Conservation (phyloP, 192 early-diverging fungal species). For the Coemansia sp. region DNA sequence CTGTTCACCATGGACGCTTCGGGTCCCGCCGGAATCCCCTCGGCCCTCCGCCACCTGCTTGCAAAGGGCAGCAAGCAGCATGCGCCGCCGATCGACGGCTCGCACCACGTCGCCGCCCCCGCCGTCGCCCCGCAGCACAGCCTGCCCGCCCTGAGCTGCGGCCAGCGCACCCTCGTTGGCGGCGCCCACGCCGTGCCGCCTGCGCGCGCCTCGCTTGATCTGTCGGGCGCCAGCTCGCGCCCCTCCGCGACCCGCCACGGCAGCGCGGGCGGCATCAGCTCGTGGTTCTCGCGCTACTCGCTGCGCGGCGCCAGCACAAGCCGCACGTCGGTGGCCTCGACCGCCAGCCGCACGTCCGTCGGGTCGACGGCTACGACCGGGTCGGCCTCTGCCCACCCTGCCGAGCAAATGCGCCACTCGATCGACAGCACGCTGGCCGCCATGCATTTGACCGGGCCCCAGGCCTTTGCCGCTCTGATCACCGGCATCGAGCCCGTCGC, state of each 20-base stretch:
- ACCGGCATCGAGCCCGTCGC: constrained; percentile 43
- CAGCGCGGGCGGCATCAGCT: constrained; percentile 29
- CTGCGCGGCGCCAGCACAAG: constrained; percentile 31
- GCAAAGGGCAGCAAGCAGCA: constrained; percentile 37
- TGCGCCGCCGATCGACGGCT: constrained; percentile 51
- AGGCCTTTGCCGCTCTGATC: constrained; percentile 45
- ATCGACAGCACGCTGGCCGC: constrained; percentile 40
- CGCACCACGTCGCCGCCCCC: no score
- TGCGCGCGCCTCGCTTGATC: constrained; percentile 27
- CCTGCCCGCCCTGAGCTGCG: constrained; percentile 25
- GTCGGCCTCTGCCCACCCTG: no score
- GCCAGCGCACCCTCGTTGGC: constrained; percentile 40
- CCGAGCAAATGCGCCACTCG: constrained; percentile 46
- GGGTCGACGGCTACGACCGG: constrained; percentile 16
- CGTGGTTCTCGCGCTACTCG: constrained; percentile 44
- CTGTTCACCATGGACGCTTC: no score
- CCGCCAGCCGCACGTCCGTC: constrained; percentile 27
- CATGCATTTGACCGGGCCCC: constrained; percentile 28
- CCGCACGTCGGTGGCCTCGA: constrained; percentile 37
- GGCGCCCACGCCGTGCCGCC: constrained; percentile 24
- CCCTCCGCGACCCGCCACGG: constrained; percentile 10
- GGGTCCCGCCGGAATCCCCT: constrained; percentile 29
- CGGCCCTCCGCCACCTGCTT: constrained; percentile 44
- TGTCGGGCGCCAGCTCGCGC: not conserved
- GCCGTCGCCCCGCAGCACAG: constrained; percentile 15